These are phyloP conservation scores for Colletotrichum filicis DNA, from an alignment of 2,329 filamentous ascomycete genomes.

Conservation along the genomic window DNA sequence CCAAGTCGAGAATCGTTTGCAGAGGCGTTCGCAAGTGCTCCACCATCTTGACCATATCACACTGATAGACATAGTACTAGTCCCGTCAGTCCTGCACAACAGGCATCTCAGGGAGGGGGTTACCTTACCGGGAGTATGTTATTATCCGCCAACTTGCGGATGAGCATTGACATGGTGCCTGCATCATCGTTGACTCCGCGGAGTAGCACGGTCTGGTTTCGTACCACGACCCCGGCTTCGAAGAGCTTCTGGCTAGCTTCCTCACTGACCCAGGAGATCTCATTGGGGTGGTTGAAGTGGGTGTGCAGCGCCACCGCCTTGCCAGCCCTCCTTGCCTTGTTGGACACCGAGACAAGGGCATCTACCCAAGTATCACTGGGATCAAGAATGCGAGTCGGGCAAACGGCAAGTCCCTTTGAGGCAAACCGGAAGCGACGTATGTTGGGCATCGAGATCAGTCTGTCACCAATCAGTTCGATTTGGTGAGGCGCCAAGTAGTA, in stretches of 20 bases:
- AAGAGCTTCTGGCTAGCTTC: slow-evolving; percentile 61
- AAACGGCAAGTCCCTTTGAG: slow-evolving; percentile 70
- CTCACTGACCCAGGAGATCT: slow-evolving; percentile 70
- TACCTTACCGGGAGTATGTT: slow-evolving; percentile 64
- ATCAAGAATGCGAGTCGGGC: slow-evolving; percentile 66
- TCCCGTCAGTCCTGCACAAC: not conserved
- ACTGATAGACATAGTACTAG: slow-evolving; percentile 74
- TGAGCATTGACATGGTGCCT: slow-evolving; percentile 63
- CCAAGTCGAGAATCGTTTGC: slow-evolving; percentile 66
- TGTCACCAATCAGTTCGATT: slow-evolving; percentile 63
- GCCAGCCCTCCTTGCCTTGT: slow-evolving; percentile 60
- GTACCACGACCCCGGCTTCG: slow-evolving; percentile 61
- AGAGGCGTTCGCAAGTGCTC: slow-evolving; percentile 73
- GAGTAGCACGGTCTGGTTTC: slow-evolving; percentile 69
- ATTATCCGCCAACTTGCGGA: slow-evolving; percentile 64
- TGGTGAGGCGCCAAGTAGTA: slow-evolving; percentile 67
- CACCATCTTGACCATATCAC: slow-evolving; percentile 69
- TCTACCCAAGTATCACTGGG: slow-evolving; percentile 62
- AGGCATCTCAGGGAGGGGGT: not conserved
- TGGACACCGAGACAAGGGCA: slow-evolving; percentile 61
- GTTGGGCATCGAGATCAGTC: slow-evolving; percentile 66
- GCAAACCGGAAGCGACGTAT: slow-evolving; percentile 70
- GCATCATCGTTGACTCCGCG: slow-evolving; percentile 68
- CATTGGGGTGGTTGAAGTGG: slow-evolving; percentile 72
- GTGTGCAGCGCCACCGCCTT: slow-evolving; percentile 73